Conservation (phyloP, 345 rosid species). For the Eucalyptus marginata region DNA sequence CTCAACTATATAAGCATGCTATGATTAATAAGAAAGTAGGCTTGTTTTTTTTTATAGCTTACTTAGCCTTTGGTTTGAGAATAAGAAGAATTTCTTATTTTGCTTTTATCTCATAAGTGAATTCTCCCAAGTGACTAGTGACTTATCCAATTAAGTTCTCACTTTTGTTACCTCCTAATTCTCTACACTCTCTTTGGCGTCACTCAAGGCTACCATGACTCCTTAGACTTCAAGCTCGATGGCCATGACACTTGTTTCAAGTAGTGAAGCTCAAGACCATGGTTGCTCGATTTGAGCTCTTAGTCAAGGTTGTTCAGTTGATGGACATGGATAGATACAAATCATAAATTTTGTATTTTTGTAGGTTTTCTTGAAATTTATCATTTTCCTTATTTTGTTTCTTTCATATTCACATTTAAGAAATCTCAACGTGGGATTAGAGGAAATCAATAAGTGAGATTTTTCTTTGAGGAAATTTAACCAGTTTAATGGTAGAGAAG, state of each 20-base stretch:
- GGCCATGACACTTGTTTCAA: not conserved
- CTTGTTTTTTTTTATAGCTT: no score
- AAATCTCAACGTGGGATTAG: not conserved
- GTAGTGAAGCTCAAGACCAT: not conserved
- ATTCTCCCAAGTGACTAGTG: no score
- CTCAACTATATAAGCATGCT: no score
- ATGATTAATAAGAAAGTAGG: no score
- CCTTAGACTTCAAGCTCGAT: not conserved
- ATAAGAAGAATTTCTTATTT: no score
- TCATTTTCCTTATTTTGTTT: not conserved
- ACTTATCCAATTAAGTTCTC: no score
- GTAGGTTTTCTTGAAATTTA: not conserved
- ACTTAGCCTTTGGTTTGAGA: no score
- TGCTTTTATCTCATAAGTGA: no score
- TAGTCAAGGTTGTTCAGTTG: not conserved
- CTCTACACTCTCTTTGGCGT: no score
- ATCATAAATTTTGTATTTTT: not conserved
- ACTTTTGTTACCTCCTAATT: no score
- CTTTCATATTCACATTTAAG: not conserved
- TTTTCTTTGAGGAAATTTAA: not conserved
- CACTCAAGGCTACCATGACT: not conserved
- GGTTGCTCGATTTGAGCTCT: not conserved
- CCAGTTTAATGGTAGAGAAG: not conserved
- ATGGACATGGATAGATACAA: not conserved
- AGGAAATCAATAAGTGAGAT: not conserved